Conservation (phyloP, 768 basidiomycete genomes). For the Tulasnella sp. region DNA sequence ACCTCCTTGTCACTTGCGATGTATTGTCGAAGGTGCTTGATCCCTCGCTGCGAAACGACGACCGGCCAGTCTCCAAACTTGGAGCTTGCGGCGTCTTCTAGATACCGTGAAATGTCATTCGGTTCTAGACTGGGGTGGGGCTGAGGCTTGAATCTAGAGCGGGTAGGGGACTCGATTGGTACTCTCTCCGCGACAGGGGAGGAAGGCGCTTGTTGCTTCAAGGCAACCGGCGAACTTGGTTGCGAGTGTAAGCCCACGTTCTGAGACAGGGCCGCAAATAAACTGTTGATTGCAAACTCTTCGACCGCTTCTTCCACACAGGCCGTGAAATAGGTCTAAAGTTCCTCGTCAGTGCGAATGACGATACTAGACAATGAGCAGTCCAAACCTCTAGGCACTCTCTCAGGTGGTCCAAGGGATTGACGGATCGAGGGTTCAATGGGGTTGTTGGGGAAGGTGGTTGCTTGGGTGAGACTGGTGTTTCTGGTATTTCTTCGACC, state of each 20-base stretch:
- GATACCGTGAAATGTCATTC: background rate
- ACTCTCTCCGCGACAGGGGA: background rate
- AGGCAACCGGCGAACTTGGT: background rate
- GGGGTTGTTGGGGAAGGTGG: background rate
- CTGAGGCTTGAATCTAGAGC: background rate
- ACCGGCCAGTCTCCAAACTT: conserved; percentile 1
- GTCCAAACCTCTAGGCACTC: background rate
- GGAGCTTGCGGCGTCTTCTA: background rate
- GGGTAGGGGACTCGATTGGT: background rate
- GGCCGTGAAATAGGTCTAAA: background rate
- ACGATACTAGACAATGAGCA: background rate
- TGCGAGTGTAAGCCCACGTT: background rate
- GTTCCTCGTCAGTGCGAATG: background rate
- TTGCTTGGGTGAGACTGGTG: background rate
- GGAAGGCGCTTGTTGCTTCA: background rate
- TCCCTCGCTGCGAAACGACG: conserved; percentile 1
- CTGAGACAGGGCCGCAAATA: background rate
- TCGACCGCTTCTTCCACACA: background rate
- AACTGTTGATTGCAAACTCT: background rate
- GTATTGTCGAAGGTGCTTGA: conserved; percentile 1
- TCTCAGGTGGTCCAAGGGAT: background rate
- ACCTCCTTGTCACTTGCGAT: background rate
- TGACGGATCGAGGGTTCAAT: background rate
- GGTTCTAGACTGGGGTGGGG: background rate
- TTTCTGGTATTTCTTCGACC: background rate